These are phyloP conservation scores for Axilococcus clingmanii DNA, from an alignment of 139 green algal species.

Conservation along the genomic window DNA sequence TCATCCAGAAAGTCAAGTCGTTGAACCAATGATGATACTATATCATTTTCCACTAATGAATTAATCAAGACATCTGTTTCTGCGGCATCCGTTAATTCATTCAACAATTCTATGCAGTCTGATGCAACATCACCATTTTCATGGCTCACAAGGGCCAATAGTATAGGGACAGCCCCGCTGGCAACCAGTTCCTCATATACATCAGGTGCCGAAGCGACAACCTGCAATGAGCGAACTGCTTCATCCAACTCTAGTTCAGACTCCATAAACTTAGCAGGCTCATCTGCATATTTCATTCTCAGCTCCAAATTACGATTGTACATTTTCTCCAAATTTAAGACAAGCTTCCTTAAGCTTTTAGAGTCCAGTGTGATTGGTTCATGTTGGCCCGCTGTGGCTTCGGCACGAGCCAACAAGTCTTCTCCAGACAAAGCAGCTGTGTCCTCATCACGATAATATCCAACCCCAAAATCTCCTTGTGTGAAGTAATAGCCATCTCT, in stretches of 20 bases:
- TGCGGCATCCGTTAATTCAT: conserved; percentile 84
- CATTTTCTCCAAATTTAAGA: conserved; percentile 55
- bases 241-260: conserved; percentile 91
- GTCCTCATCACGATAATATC: conserved; percentile 30
- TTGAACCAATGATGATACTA: conserved; percentile 63
- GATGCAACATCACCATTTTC: conserved; percentile 90
- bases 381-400: conserved; percentile 52
- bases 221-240: conserved; percentile 43
- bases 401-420: conserved; percentile 60
- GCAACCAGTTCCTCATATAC: conserved; percentile 81
- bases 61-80: conserved; percentile 58
- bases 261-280: conserved; percentile 88
- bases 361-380: conserved; percentile 56
- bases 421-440: too few relatives aligned
- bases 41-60: conserved; percentile 55
- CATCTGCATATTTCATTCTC: conserved; percentile 71
- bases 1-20: conserved; percentile 59
- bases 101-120: conserved; percentile 66
- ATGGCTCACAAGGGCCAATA: conserved; percentile 78
- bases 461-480: conserved; percentile 36
- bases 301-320: conserved; percentile 70
- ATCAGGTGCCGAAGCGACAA: conserved; percentile 45
- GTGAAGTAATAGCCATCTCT: conserved; percentile 60
- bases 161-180: conserved; percentile 34
- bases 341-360: conserved; percentile 49